Evolutionary conservation across 2,329 filamentous ascomycete species (phyloP), one percentile per base, ranked within the genome.

Genomic region (Fusarium brevicatenulatum): DNA sequence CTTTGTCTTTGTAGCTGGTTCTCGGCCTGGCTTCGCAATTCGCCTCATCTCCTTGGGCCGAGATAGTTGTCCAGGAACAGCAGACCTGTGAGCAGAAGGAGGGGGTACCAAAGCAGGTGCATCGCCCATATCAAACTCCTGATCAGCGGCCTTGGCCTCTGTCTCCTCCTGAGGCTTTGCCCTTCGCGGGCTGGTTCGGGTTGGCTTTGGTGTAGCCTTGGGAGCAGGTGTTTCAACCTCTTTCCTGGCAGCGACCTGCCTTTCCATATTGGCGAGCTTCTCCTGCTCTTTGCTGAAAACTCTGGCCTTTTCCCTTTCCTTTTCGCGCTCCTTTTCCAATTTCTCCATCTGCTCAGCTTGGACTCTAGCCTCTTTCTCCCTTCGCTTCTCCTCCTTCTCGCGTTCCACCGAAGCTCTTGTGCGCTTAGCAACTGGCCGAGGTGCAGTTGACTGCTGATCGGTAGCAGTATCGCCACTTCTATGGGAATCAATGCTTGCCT

Each of bases 241-340:
- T 76, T 87, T 90, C 65, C 89, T 87, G 10, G 85, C 83, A 5
- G 84, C 82, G 43, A 87, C 76, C 68, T 88, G 83, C 70, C 86
- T 86, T 79, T 90, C 88, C 86, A 88, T 85, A 2, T 82, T 81
- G 39, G 84, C 84, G 47, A 86, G 81, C 70, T 82, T 86, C 71
- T 90, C 88, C 71, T 89, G 87, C 70, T 91, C 88, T 72, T 89
- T 83, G 77, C 84, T 89, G 70, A 88, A 89, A 7, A 87, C 82
- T 21, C 85, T 85, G 11, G 89, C 92, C 78, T 92, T 93, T 73
- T 92, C 89, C 10, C 91, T 86, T 78, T 94, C 91, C 80, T 92
- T 91, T 74, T 91, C 89, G 13, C 92, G 89, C 47, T 88, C 89
- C 76, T 91, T 92, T 72, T 92, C 90, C 7, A 93, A 83, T 77